A percentile compares a stretch with the other conserved stretches of the same genome.
Conservation (phyloP, 176 grass and related monocot genomes). For the Oryza coarctata region DNA sequence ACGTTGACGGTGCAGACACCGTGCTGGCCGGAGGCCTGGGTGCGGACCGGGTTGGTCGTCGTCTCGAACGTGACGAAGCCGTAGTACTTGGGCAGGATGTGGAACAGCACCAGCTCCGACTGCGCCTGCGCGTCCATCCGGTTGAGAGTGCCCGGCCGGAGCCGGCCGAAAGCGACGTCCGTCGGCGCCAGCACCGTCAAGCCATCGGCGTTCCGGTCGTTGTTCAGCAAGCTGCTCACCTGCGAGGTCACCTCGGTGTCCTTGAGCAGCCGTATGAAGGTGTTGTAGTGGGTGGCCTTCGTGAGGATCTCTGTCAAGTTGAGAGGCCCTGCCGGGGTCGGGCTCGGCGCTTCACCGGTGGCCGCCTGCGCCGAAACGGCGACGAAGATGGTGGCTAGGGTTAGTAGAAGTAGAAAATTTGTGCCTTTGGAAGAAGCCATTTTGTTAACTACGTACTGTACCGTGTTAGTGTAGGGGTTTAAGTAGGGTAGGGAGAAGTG, state of each 20-base stretch:
- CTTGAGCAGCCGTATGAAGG: conserved; percentile 55
- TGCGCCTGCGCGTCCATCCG: conserved; percentile 43
- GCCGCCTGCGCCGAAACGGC: not conserved
- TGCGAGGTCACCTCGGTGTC: conserved; percentile 51
- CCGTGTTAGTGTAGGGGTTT: not conserved
- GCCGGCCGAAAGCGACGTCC: conserved; percentile 40
- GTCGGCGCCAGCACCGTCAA: conserved; percentile 48
- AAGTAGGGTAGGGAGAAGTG: not conserved
- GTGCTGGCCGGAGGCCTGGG: conserved; percentile 38
- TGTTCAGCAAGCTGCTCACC: conserved; percentile 40
- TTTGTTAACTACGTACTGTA: not conserved
- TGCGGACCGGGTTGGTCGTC: conserved; percentile 51
- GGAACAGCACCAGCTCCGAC: conserved; percentile 53
- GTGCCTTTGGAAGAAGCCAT: conserved; percentile 38
- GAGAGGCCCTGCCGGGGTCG: conserved; percentile 17
- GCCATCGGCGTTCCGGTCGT: conserved; percentile 34
- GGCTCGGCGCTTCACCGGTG: conserved; percentile 14
- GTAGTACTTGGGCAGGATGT: conserved; percentile 55
- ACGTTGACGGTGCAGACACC: conserved; percentile 51
- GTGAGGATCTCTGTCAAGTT: conserved; percentile 48
- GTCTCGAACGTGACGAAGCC: conserved; percentile 45
- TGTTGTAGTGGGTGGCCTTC: conserved; percentile 42
- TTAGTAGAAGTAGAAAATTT: not conserved
- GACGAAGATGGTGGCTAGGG: not conserved
- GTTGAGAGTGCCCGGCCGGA: conserved; percentile 47